Base-by-base conservation (phyloP, 768 basidiomycete species). In the Mycena chlorophos region DNA sequence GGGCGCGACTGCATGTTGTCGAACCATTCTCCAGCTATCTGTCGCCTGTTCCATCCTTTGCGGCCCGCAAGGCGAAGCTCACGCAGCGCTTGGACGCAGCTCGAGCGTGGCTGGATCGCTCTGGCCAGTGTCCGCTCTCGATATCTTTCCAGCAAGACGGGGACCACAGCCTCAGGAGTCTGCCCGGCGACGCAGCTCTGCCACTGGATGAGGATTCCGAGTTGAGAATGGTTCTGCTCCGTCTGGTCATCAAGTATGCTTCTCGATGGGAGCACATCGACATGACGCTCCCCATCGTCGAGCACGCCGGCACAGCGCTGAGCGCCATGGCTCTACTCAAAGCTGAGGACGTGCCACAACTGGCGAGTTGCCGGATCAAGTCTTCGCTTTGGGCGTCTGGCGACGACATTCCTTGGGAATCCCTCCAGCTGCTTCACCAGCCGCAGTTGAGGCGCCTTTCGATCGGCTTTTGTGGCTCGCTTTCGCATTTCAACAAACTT, bases 1-100 rank as follows among this genome's bases (percentile, higher is more conserved):
- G 51, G 51, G 31, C 51, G 5, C 25, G 30, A 4, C 22, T 60
- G 6, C 58, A 56, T 20, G 14, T 60, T 4, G 58, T 51, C 0
- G 57, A 54, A 17, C 46, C 27, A n/a, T n/a, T n/a, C n/a, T n/a
- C n/a, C n/a, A n/a, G n/a, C n/a, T n/a, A n/a, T n/a, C n/a, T n/a
- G n/a, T n/a, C n/a, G n/a, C n/a, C 40, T 16, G 40, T 22, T 22
- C 13, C 20, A 20, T 42, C 40, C 14, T 20, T 14, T 20, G 22
- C 14, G 8, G 40, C 40, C 5, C 40, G 20, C 40, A 42, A 22
- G 8, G 20, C 40, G 12, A 46, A 28, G 26, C 12, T 28, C 22
- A 6, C 13, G 45, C 45, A 25, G 26, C 45, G 22, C 5, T 12
- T 25, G 13, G 25, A 22, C 26, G 14, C 12, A 5, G 27, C 27